Evolutionary conservation across 2,329 filamentous ascomycete species (phyloP).

Genomic region (Hirsutella thompsonii): DNA sequence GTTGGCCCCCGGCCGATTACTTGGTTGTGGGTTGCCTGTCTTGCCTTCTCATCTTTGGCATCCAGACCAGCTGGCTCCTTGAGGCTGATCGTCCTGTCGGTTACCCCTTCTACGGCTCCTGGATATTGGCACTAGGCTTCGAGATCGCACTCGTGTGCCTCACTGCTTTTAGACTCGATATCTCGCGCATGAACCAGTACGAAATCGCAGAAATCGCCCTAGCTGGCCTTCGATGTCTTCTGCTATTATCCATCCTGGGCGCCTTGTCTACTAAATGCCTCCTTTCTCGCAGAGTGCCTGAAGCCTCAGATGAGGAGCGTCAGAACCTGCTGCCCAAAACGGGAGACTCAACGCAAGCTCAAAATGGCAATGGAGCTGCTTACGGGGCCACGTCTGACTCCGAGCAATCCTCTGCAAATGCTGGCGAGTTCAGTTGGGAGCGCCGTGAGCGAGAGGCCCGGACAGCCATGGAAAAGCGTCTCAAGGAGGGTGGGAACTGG

Average conservation of each 20-base stretch:
- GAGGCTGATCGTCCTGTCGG: constrained; percentile 39
- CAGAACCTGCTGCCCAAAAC: constrained; percentile 39
- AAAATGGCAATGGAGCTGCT: constrained; percentile 12
- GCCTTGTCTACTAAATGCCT: constrained; percentile 9
- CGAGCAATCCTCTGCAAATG: constrained; percentile 23
- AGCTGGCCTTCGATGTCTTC: constrained; percentile 6
- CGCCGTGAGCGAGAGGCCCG: constrained; percentile 37
- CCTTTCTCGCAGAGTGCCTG: constrained; percentile 12
- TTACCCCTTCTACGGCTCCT: constrained; percentile 52
- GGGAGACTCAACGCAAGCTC: constrained; percentile 6
- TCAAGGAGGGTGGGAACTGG: constrained; percentile 67
- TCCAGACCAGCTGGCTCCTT: constrained; percentile 41
- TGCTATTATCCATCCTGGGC: constrained; percentile 17
- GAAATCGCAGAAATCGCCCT: constrained; percentile 12
- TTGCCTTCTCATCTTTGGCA: constrained; percentile 50
- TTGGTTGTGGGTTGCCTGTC: constrained; percentile 44
- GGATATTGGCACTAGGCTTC: constrained; percentile 42
- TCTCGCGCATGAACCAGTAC: constrained; percentile 5
- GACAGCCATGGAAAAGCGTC: constrained; percentile 51
- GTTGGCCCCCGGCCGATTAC: constrained; percentile 32
- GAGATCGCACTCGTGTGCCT: constrained; percentile 34
- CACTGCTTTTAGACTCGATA: constrained; percentile 4
- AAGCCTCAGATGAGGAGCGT: constrained; percentile 38
- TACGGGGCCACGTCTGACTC: constrained; percentile 30
- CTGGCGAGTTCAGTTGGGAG: constrained; percentile 40